Evolutionary conservation across 108 stramenopile genomes (phyloP).

Genomic region (Licmophora abbreviata): DNA sequence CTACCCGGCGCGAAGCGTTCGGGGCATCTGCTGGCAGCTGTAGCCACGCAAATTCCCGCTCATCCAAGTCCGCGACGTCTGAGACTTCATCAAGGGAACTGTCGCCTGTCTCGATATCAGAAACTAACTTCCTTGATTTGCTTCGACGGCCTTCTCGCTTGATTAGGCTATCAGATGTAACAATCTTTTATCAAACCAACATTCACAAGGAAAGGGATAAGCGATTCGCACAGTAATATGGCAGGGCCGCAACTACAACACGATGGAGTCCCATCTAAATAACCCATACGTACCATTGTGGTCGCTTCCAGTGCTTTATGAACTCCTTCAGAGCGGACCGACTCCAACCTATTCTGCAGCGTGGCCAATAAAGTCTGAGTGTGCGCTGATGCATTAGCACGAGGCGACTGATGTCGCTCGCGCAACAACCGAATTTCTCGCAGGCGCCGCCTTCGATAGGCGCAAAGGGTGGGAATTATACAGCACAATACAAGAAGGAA

Average conservation of each 20-base stretch:
- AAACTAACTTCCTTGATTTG: no score
- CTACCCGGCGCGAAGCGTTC: conserved; percentile 16
- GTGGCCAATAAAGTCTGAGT: not conserved
- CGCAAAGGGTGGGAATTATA: conserved; percentile 56
- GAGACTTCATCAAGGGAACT: no score
- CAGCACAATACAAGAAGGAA: conserved; percentile 59
- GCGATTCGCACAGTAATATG: no score
- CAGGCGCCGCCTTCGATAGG: conserved; percentile 42
- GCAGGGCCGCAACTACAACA: no score
- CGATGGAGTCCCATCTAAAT: not conserved
- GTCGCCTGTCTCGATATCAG: no score
- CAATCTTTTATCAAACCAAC: no score
- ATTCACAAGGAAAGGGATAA: no score
- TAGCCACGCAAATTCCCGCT: not conserved
- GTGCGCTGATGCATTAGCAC: no score
- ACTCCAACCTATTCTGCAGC: not conserved
- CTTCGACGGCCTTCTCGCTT: no score
- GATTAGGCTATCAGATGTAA: no score
- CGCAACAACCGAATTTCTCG: conserved; percentile 9
- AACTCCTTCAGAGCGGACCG: not conserved
- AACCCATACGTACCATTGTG: not conserved
- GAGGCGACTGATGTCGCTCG: not conserved
- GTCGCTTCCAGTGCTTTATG: not conserved
- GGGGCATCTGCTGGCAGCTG: not conserved
- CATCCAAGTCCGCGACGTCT: not conserved